Base-by-base conservation (phyloP, 2,329 filamentous ascomycete genomes). In the Venturia aucupariae region DNA sequence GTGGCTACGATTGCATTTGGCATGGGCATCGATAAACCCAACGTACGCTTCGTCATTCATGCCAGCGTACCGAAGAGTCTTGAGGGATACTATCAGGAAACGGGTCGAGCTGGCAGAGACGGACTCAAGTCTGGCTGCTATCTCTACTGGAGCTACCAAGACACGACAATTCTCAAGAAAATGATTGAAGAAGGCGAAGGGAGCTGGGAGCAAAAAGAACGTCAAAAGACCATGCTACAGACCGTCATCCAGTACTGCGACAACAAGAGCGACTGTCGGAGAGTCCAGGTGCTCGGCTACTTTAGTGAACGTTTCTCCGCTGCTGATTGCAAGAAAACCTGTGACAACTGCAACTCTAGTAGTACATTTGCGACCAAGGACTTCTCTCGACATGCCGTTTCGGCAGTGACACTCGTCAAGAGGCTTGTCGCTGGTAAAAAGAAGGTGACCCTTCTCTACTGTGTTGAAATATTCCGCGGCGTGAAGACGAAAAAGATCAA, bases 1-100 rank as follows among this genome's bases (percentile, higher is more conserved):
- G 94, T 99, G 61, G 95, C 94, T 24, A 99, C 94, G 0, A 97
- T 99, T 74, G 94, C 94, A 30, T 99, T 99, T 73, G 94, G 94
- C 7, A 99, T 99, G 94, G 94, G 94, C n/a, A 99, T 99, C 68
- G 94, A 99, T 79, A 99, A 99, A 75, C 85, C 92, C 0, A 89
- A 99, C 73, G 94, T 99, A 60, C 89, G 94, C 35, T 99, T 96
- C 73, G 94, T 99, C 41, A 90, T 99, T 48, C 95, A 99, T 72
- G 88, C 96, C 71, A 90, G 87, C 54, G 81, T 99, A 6, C 94
- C 94, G 1, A 97, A 99, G 76, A 97, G 91, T 70, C 79, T 99
- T 63, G 94, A 99, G 76, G 94, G 94, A 0, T 99, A 99, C 75
- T 99, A 99, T 72, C 94, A 99, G 73, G 94, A 99, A 75, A 99